Evolutionary conservation across 148 eudicot species (phyloP), one percentile per base, ranked within the genome.

Genomic region (Nepenthes gracilis): DNA sequence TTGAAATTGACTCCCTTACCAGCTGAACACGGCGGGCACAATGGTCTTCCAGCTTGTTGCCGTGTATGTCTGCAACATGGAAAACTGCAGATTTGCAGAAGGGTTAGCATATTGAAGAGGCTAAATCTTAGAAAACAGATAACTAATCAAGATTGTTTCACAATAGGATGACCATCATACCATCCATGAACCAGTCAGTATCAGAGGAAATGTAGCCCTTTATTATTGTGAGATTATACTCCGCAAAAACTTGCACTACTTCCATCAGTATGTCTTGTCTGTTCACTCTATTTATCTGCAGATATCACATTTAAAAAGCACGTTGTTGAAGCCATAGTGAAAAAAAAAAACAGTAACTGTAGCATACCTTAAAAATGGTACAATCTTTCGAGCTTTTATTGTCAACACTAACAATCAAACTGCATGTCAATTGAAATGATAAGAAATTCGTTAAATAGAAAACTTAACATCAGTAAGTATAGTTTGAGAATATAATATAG

Each of bases 171-270:
- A 10, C 37, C 2, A 10, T 54, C 47, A 43, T 76, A 80, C 91
- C 87, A 70, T 85, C 93, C 93, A 82, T 80, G 74, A 83, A 79
- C 84, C 88, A 86, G 1, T 82, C 80, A 15, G 77, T 85, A 75
- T 86, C 93, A 62, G 84, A 86, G 61, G 88, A 86, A 3, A 86
- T 77, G 60, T 76, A 80, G 58, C 88, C 82, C 61, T 83, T 86
- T 50, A 67, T 58, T 37, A 86, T 83, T 14, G 65, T 72, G 53
- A 86, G 82, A 66, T 86, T 86, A 57, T 83, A 58, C 59, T 86
- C 88, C 14, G 88, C 81, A 53, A 86, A 68, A 63, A 75, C 77
- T 69, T 86, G 85, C 67, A 86, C 85, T 52, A 76, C 80, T 64
- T 83, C 84, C 43, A 86, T 72, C 12, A 83, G 74, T 36, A 80